Base-by-base conservation (phyloP, 805 yeast genomes). In the Pichia membranifaciens region DNA sequence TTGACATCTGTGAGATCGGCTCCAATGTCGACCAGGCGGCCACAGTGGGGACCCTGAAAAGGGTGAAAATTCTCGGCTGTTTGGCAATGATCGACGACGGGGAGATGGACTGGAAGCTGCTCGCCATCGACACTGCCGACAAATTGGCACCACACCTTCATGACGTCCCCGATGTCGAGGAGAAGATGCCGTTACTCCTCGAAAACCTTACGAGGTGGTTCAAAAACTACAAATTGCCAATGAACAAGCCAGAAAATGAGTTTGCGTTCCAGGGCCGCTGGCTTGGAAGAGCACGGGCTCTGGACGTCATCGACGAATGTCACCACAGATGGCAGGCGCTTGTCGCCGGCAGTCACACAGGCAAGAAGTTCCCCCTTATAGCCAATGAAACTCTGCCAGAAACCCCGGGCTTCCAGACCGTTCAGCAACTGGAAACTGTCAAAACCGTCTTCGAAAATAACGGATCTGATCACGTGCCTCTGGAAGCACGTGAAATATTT, bases 71-170 rank as follows among this genome's bases (percentile, higher is more conserved):
- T 6, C 70, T 86, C 49, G 93, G 93, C 45, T 82, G 85, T 38
- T 68, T 86, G 69, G 93, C 89, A 5, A 69, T 86, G 58, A 79
- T 86, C 50, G 95, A 86, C 59, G 97, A 90, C 67, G 97, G 96
- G 56, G 99, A 93, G 71, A 76, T 96, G 49, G 99, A 91, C 71
- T 91, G 98, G 98, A 87, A 87, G 68, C 73, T 87, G 29, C 77
- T 87, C 49, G 87, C 76, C 17, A 83, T 87, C 48, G 82, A 83
- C 58, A 69, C 72, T 28, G 69, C 74, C 45, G 95, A 87, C 62
- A 83, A 86, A 40, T 61, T 83, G 60, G 82, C 87, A 21, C 49
- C 70, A 5, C 70, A 77, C 54, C 62, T 87, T 48, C 71, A 81
- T 58, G 81, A 76, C 60, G 73, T 87, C 40, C 70, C 72, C 51